Conservation (phyloP, 2,329 filamentous ascomycete species). For the Diaporthe citrichinensis region DNA sequence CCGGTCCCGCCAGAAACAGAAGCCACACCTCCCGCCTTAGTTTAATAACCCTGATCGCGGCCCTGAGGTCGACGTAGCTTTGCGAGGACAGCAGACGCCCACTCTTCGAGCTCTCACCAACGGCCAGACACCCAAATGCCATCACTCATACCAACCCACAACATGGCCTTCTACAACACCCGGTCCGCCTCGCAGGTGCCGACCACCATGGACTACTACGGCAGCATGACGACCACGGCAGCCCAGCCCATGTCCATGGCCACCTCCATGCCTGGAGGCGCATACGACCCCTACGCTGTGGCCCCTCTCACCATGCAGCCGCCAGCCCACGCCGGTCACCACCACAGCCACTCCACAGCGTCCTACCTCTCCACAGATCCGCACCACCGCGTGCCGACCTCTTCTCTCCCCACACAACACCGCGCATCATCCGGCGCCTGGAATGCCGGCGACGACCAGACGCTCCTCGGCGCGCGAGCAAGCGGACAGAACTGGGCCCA, state of each 20-base stretch:
- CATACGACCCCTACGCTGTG: slow-evolving; percentile 53
- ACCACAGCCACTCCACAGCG: slow-evolving; percentile 42
- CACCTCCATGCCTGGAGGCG: slow-evolving; percentile 46
- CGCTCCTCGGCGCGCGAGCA: slow-evolving; percentile 78
- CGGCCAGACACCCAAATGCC: slow-evolving; percentile 44
- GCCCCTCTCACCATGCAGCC: slow-evolving; percentile 49
- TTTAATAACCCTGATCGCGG: slow-evolving; percentile 11
- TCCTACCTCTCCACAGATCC: slow-evolving; percentile 58
- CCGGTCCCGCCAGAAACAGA: slow-evolving; percentile 33
- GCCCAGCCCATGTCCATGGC: slow-evolving; percentile 45
- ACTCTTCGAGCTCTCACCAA: slow-evolving; percentile 48
- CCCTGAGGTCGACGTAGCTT: slow-evolving; percentile 3
- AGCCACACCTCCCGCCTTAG: slow-evolving; percentile 13
- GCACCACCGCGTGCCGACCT: slow-evolving; percentile 50
- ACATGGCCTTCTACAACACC: slow-evolving; percentile 53
- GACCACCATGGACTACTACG: slow-evolving; percentile 50
- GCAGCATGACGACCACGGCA: slow-evolving; percentile 47
- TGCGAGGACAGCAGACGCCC: slow-evolving; percentile 34
- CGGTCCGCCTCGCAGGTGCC: slow-evolving; percentile 37
- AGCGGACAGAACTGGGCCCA: slow-evolving; percentile 87
- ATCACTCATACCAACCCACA: slow-evolving; percentile 42
- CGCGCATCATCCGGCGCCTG: slow-evolving; percentile 77
- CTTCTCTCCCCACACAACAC: slow-evolving; percentile 56
- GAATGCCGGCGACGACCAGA: slow-evolving; percentile 81
- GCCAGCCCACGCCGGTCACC: slow-evolving; percentile 45